phyloP scores from a whole-genome alignment of 2,329 filamentous ascomycete species.

The Podosphaera fusca region DNA sequence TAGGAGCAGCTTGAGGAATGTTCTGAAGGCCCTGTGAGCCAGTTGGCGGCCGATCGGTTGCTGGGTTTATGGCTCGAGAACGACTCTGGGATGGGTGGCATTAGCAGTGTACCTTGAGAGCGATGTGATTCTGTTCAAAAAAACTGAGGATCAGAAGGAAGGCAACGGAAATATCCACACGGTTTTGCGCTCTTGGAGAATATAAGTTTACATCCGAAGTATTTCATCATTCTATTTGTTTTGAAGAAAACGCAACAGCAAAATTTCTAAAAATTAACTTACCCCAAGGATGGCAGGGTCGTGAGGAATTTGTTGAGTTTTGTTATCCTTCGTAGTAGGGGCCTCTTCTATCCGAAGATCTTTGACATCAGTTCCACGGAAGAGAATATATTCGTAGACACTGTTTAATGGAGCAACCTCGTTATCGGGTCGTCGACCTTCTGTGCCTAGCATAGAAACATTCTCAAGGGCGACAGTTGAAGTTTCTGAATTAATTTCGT shows the following conservation, averaged over 20 bases:
- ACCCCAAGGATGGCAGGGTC: constrained; percentile 94
- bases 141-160: constrained; percentile 70
- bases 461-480: constrained; percentile 94
- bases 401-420: constrained; percentile 69
- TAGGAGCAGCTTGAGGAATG: constrained; percentile 9
- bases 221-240: constrained; percentile 50
- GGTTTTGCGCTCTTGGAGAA: constrained; percentile 78
- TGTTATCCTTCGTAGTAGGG: constrained; percentile 48
- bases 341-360: constrained; percentile 83
- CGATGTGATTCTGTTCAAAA: neutral
- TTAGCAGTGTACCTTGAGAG: neutral
- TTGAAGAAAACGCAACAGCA: neutral
- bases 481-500: constrained; percentile 94
- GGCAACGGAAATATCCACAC: constrained; percentile 98
- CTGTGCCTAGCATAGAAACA: constrained; percentile 83
- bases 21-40: constrained; percentile 5
- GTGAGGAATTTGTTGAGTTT: constrained; percentile 60
- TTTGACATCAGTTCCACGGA: constrained; percentile 94
- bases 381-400: constrained; percentile 96
- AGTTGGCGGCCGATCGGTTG: constrained; percentile 2
- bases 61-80: constrained; percentile 15
- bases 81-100: constrained; percentile 19
- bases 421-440: constrained; percentile 64
- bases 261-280: constrained; percentile 27
- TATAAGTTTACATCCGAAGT: constrained; percentile 93